phyloP scores from a whole-genome alignment of 495 filamentous ascomycete species.

The Neurospora intermedia region DNA sequence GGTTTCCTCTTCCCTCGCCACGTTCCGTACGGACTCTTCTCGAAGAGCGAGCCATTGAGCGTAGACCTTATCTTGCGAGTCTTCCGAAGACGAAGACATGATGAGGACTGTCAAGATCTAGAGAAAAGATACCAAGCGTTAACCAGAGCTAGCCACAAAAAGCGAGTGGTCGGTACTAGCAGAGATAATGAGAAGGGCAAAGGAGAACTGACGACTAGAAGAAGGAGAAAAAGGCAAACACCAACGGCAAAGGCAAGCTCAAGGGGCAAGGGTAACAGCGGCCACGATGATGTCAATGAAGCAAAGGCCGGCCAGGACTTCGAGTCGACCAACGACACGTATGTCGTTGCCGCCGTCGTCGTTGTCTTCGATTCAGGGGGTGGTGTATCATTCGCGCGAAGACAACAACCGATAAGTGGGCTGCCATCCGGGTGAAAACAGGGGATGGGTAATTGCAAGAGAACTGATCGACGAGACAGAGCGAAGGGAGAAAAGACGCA shows the following conservation, averaged over 20 bases:
- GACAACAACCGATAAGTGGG: neutral
- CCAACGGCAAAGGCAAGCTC: neutral
- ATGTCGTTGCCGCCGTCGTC: neutral
- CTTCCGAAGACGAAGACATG: neutral
- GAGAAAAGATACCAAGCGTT: neutral
- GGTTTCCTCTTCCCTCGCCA: neutral
- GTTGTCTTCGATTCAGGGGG: neutral
- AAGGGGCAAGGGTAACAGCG: neutral
- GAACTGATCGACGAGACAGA: neutral
- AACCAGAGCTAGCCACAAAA: neutral
- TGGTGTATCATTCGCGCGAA: neutral
- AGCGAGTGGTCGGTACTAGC: neutral
- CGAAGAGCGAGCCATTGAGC: neutral
- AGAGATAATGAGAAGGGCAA: neutral
- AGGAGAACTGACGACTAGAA: neutral
- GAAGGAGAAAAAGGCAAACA: neutral
- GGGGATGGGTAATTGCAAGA: neutral
- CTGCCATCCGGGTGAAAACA: neutral
- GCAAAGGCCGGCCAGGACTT: neutral
- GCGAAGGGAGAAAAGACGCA: neutral
- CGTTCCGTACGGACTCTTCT: neutral
- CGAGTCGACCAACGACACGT: neutral
- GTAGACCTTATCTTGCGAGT: neutral
- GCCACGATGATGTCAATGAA: neutral
- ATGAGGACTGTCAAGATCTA: neutral